A percentile compares a stretch with the other conserved stretches of the same genome.
phyloP scores from a whole-genome alignment of 2,329 filamentous ascomycete genomes.

The Colletotrichum euphorbiae region DNA sequence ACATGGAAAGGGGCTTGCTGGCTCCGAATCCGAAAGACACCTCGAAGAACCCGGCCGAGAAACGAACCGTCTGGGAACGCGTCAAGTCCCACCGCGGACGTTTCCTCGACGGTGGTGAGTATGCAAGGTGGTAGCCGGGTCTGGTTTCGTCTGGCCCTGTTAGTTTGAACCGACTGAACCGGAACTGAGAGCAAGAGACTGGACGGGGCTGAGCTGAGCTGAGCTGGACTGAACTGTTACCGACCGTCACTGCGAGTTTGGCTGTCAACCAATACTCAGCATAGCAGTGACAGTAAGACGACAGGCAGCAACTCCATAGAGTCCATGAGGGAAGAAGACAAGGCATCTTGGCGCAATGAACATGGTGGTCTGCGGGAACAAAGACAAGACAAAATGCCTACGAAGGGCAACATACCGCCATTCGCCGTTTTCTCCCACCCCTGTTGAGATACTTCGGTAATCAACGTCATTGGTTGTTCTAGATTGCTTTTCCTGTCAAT shows the following conservation, averaged over 20 bases:
- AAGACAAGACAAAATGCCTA: too few species aligned
- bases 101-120: too few species aligned
- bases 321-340: too few species aligned
- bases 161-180: slow-evolving; percentile 19
- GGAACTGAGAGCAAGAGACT: slow-evolving; percentile 8
- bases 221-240: not conserved
- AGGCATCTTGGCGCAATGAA: too few species aligned
- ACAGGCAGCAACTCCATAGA: too few species aligned
- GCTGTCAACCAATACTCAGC: too few species aligned
- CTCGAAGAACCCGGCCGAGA: slow-evolving; percentile 28
- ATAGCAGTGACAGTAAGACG: too few species aligned
- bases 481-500: not conserved
- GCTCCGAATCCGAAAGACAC: slow-evolving; percentile 20
- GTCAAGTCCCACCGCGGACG: not conserved
- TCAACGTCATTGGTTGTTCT: too few species aligned
- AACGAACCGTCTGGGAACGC: not conserved
- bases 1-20: not conserved
- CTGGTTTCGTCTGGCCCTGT: slow-evolving; percentile 16
- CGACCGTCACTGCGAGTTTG: not conserved
- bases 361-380: too few species aligned
- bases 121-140: not conserved
- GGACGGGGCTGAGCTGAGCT: slow-evolving; percentile 17
- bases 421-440: too few species aligned
- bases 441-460: too few species aligned
- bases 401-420: too few species aligned